Conservation (phyloP, 2,329 filamentous ascomycete species). For the Colletotrichum sp. region DNA sequence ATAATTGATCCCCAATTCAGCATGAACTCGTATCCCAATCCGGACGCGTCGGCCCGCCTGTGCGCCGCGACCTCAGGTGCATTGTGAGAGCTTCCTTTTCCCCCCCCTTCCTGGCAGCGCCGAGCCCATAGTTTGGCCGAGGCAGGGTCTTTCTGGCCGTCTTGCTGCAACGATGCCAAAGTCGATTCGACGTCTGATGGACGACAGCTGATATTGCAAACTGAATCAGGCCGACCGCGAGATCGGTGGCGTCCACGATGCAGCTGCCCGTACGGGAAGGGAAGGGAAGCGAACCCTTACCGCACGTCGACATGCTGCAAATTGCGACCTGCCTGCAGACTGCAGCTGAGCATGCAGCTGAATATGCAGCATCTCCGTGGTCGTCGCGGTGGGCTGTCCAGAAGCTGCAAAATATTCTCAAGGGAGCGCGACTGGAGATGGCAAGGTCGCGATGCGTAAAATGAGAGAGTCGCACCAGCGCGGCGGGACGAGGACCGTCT, state of each 20-base stretch:
- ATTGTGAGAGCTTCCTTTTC: constrained; percentile 10
- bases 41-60: neutral
- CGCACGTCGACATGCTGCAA: neutral
- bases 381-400: neutral
- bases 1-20: neutral
- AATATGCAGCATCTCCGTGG: neutral
- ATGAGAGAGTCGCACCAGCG: constrained; percentile 8
- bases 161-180: neutral
- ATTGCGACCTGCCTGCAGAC: neutral
- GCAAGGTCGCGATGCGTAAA: neutral
- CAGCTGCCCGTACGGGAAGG: neutral
- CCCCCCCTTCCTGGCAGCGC: neutral
- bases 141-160: neutral
- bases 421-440: neutral
- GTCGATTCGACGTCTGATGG: neutral
- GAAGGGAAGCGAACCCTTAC: neutral
- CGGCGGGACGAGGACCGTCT: neutral
- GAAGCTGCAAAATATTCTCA: neutral
- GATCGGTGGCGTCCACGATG: constrained; percentile 11
- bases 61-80: neutral
- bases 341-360: neutral
- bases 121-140: constrained; percentile 2
- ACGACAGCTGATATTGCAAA: neutral
- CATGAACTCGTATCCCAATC: neutral
- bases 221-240: neutral